Conservation (phyloP, 2,329 filamentous ascomycete genomes). For the Onygena corvina region DNA sequence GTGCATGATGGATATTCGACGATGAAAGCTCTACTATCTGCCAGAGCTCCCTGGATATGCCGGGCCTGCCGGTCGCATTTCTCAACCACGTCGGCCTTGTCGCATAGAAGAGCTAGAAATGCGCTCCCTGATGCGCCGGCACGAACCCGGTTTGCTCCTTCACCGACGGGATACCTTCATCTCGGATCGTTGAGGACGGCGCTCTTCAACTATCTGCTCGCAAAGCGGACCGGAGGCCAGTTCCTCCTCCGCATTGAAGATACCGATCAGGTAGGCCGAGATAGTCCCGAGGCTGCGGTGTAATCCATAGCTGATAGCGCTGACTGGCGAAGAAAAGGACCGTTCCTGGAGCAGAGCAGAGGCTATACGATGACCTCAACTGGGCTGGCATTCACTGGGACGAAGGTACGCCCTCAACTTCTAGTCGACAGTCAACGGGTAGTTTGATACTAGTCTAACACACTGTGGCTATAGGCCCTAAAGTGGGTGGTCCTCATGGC, state of each 20-base stretch:
- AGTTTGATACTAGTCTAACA: not conserved
- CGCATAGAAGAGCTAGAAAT: constrained; percentile 24
- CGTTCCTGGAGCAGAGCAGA: constrained; percentile 64
- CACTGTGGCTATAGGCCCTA: constrained; percentile 47
- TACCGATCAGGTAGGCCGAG: constrained; percentile 63
- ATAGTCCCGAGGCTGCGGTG: not conserved
- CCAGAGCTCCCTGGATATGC: constrained; percentile 28
- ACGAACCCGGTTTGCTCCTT: constrained; percentile 84
- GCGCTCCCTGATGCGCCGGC: constrained; percentile 44
- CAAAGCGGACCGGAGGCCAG: constrained; percentile 73
- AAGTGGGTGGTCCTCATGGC: constrained; percentile 66
- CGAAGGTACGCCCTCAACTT: constrained; percentile 51
- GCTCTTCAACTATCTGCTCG: constrained; percentile 89
- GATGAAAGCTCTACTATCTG: not conserved
- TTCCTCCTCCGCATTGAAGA: constrained; percentile 90
- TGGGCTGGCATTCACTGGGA: constrained; percentile 92
- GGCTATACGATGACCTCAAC: constrained; percentile 63
- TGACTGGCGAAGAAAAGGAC: constrained; percentile 57
- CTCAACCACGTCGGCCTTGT: constrained; percentile 20
- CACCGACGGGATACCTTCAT: constrained; percentile 87
- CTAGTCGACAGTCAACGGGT: not conserved
- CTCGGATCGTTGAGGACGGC: constrained; percentile 85
- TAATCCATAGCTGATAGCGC: constrained; percentile 11
- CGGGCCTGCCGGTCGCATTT: constrained; percentile 26
- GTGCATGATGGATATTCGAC: too few relatives aligned